These are phyloP conservation scores for Aphanomyces cochlioides DNA, from an alignment of 352 stramenopile species.

Conservation along the genomic window DNA sequence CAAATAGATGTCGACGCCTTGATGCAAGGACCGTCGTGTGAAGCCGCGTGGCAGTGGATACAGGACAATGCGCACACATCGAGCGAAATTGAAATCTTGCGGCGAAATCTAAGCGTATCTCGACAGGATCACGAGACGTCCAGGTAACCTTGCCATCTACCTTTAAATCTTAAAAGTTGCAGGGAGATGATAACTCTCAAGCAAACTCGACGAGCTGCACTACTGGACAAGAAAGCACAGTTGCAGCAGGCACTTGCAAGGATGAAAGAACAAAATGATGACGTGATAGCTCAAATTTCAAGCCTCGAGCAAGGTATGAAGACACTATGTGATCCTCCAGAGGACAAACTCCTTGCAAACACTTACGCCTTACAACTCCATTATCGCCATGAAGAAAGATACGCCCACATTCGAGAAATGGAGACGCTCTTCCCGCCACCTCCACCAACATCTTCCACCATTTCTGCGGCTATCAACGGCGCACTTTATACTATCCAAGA, in stretches of 20 bases:
- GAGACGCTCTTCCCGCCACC: neutral
- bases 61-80: constrained; percentile 10
- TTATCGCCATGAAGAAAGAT: constrained; percentile 14
- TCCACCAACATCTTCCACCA: neutral
- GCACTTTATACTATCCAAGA: neutral
- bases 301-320: constrained; percentile 3
- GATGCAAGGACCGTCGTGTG: constrained; percentile 18
- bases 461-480: neutral
- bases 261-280: neutral
- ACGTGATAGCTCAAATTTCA: neutral
- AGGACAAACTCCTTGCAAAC: neutral
- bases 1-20: constrained; percentile 18
- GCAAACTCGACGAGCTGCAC: constrained; percentile 4
- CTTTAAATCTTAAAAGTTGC: neutral
- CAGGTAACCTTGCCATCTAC: neutral
- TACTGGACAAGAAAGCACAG: constrained; percentile 14
- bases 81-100: constrained; percentile 5
- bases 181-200: neutral
- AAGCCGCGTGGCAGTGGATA: constrained; percentile 17
- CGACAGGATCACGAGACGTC: constrained; percentile 1
- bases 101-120: constrained; percentile 14
- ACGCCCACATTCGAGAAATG: neutral
- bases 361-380: neutral
- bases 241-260: constrained; percentile 4
- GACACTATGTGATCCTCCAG: neutral